Base-by-base conservation (phyloP, 1,284 basidiomycete genomes). In the Cryptococcus sp. region DNA sequence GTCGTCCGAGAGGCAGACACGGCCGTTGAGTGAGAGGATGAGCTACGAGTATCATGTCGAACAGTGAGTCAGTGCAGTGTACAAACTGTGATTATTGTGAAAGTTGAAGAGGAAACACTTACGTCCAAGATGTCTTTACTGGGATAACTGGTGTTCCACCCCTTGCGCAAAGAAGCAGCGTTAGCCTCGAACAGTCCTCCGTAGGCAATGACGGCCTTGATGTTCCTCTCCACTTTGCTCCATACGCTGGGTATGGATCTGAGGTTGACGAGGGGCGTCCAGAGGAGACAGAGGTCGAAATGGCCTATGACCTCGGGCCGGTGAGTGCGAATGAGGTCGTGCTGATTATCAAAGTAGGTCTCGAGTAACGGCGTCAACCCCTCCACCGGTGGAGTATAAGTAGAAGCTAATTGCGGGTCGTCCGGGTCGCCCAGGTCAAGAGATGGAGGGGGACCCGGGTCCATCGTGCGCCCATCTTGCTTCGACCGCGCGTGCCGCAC, bases 151-250 rank as follows among this genome's bases (percentile, higher is more conserved):
- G 87, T 85, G 20, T 78, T 71, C 95, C 96, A 99, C 2, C 88
- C 87, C 76, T 99, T 99, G 64, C 93, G 81, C 68, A 98, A 87
- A 5, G 93, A 91, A 6, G 96, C 91, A 13, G 92, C 88, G 72
- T 96, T 98, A 54, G 91, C 81, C 78, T 99, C 95, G 73, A 99
- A 97, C 57, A 97, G 77, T 5, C 91, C 94, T 0, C 94, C 95
- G 76, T 98, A 97, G 19, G 72, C 80, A 10, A 88, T 82, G 0
- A 88, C 93, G 59, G 81, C 88, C 25, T 75, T 71, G 59, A 99
- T 80, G 74, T 99, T 99, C 60, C 93, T 80, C 71, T 85, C 81
- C 31, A 93, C 80, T 71, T 85, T 87, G 38, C 80, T 74, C 84
- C 86, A 88, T 10, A 88, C 87, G 0, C 69, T 69, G 22, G 85